A percentile compares a stretch with the other conserved stretches of the same genome.
Conservation (phyloP, 1,139 yeast genomes). For the Kodamaea alishanica region DNA sequence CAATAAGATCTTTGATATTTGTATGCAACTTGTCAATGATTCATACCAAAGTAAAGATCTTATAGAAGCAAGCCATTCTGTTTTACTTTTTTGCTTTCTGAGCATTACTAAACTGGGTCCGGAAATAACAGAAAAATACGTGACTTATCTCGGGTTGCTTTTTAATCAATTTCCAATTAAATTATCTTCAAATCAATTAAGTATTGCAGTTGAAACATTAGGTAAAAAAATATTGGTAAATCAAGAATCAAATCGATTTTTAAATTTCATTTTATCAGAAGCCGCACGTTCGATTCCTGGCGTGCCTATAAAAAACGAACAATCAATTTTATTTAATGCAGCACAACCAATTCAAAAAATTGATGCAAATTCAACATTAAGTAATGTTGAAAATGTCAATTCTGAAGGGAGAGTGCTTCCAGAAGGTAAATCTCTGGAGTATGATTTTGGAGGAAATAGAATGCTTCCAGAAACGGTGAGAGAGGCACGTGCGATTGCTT, state of each 20-base stretch:
- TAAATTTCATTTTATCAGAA: conserved; percentile 39
- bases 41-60: conserved; percentile 32
- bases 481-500: conserved; percentile 47
- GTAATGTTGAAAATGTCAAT: conserved; percentile 24
- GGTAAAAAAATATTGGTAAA: conserved; percentile 50
- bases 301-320: conserved; percentile 17
- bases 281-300: conserved; percentile 34
- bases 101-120: conserved; percentile 17
- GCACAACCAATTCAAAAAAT: conserved; percentile 41
- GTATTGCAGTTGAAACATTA: conserved; percentile 56
- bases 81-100: conserved; percentile 48
- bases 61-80: conserved; percentile 68
- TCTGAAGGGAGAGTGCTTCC: conserved; percentile 5
- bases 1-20: conserved; percentile 40
- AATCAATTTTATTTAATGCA: conserved; percentile 25
- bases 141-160: conserved; percentile 32
- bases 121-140: conserved; percentile 27
- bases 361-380: conserved; percentile 35
- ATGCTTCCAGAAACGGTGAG: conserved; percentile 42
- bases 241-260: conserved; percentile 21
- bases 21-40: conserved; percentile 40
- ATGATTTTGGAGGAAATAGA: conserved; percentile 13
- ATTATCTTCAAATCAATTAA: conserved; percentile 55
- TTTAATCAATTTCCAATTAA: conserved; percentile 53
- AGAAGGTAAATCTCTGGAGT: no score